Conservation (phyloP, 208 protist genomes). For the Trypanosoma melophagium region DNA sequence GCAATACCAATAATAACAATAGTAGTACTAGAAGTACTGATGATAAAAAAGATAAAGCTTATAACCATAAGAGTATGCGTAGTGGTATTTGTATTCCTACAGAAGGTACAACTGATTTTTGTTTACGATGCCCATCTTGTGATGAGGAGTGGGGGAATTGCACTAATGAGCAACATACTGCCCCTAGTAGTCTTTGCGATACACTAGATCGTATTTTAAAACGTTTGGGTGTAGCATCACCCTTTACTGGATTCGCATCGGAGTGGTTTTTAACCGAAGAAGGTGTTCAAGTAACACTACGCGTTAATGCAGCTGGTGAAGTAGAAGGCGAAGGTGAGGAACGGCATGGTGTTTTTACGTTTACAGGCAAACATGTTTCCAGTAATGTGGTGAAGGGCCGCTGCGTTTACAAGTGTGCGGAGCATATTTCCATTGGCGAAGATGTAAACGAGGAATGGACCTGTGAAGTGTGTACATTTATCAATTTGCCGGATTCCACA, state of each 20-base stretch:
- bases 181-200: conserved; percentile 54
- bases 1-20: not conserved
- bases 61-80: no score
- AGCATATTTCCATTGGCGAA: conserved; percentile 22
- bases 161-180: conserved; percentile 36
- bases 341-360: conserved; percentile 47
- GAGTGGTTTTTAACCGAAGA: conserved; percentile 14
- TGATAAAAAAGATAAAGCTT: not conserved
- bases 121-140: conserved; percentile 65
- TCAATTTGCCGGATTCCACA: conserved; percentile 63
- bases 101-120: conserved; percentile 21
- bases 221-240: conserved; percentile 38
- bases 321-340: conserved; percentile 56
- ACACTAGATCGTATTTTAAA: conserved; percentile 62
- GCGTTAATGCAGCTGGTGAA: conserved; percentile 6
- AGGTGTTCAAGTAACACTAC: conserved; percentile 12
- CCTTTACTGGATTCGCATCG: conserved; percentile 52
- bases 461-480: conserved; percentile 79
- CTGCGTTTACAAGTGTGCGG: conserved; percentile 52
- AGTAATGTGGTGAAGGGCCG: conserved; percentile 43
- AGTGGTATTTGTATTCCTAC: no score
- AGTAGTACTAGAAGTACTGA: not conserved
- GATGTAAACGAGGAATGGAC: conserved; percentile 51
- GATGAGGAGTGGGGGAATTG: conserved; percentile 60
- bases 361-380: conserved; percentile 42